phyloP scores from a whole-genome alignment of 306 rosid species.

The Rosa chinensis region DNA sequence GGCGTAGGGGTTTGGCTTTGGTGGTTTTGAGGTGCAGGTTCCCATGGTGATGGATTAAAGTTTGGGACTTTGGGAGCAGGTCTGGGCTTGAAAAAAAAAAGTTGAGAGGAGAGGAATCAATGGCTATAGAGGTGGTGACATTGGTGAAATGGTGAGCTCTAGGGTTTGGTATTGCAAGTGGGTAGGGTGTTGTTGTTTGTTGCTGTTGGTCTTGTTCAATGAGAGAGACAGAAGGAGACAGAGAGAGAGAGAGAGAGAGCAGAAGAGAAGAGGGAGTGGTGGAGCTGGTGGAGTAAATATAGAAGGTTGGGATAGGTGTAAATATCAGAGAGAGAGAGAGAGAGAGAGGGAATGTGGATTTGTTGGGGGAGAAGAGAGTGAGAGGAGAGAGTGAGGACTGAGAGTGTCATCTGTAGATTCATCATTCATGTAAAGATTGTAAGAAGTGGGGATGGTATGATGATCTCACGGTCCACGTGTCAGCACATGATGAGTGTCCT shows the following conservation, averaged over 20 bases:
- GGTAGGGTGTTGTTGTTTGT: neutral
- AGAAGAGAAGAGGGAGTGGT: neutral
- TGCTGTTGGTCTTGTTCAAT: neutral
- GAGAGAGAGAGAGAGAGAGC: no score
- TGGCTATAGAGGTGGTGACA: neutral
- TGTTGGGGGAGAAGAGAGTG: constrained; percentile 5
- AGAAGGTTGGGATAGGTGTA: constrained; percentile 13
- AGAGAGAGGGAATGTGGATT: constrained; percentile 21
- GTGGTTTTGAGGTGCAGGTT: constrained; percentile 86
- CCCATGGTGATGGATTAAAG: constrained; percentile 57
- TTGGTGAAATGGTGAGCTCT: neutral
- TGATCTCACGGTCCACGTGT: constrained; percentile 49
- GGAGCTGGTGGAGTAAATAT: constrained; percentile 10
- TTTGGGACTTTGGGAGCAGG: neutral
- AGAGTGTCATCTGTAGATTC: neutral
- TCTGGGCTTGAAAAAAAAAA: neutral
- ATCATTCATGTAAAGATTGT: neutral
- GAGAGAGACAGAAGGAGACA: no score
- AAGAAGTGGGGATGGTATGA: neutral
- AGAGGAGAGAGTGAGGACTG: constrained; percentile 1
- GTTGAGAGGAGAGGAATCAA: neutral
- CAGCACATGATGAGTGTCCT: constrained; percentile 48
- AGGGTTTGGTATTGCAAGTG: neutral
- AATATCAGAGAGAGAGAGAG: constrained; percentile 1
- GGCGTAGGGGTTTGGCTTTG: constrained; percentile 66